phyloP scores from a whole-genome alignment of 306 rosid species.

The Cicer bijugum region DNA sequence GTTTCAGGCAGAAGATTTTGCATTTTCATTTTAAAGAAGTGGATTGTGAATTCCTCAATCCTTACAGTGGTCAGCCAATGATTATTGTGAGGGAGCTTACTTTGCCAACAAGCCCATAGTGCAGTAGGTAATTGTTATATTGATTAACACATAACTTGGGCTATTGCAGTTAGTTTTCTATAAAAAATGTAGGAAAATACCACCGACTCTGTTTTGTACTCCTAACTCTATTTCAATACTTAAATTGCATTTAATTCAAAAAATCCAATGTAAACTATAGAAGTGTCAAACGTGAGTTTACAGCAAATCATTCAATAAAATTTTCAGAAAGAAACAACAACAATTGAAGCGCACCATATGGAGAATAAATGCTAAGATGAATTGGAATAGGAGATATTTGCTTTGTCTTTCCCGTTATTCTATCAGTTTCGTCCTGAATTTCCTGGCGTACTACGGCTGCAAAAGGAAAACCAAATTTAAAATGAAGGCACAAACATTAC shows the following conservation, averaged over 20 bases:
- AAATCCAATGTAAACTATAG: conserved; percentile 2
- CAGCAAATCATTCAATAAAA: conserved; percentile 30
- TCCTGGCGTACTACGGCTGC: conserved; percentile 86
- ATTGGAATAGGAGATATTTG: conserved; percentile 93
- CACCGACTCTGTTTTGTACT: neutral
- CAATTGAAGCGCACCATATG: conserved; percentile 65
- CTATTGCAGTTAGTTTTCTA: conserved; percentile 17
- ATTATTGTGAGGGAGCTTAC: neutral
- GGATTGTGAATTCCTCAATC: conserved; percentile 5
- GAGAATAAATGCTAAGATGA: conserved; percentile 97
- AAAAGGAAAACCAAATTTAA: conserved; percentile 38
- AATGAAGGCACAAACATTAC: conserved; percentile 28
- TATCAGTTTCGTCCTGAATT: conserved; percentile 94
- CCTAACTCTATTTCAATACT: conserved; percentile 2
- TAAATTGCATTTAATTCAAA: neutral
- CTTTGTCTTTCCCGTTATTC: conserved; percentile 83
- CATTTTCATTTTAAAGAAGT: conserved; percentile 25
- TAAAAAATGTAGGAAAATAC: conserved; percentile 6
- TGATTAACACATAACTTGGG: neutral
- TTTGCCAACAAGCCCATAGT: conserved; percentile 7
- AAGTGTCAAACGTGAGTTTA: conserved; percentile 14
- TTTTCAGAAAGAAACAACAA: neutral
- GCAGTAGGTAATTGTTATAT: neutral
- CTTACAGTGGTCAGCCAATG: conserved; percentile 12
- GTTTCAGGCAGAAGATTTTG: conserved; percentile 23